A percentile compares a stretch with the other conserved stretches of the same genome.
Evolutionary conservation across 148 eudicot genomes (phyloP).

Genomic region (Fagopyrum esculentum): DNA sequence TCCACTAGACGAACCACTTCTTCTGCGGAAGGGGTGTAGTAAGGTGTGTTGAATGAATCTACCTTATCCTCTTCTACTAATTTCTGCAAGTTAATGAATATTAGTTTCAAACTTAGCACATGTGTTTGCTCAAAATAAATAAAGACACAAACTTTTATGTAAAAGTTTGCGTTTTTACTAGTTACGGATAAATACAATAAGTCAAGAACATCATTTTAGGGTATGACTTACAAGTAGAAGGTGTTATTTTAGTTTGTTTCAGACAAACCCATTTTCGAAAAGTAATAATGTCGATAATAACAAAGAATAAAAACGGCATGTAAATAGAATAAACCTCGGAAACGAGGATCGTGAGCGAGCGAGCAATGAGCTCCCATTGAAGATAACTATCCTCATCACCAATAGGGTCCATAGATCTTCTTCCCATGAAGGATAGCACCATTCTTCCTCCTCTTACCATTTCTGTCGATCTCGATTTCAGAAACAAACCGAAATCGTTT

Average conservation of each 20-base stretch:
- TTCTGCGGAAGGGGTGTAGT: constrained; percentile 45
- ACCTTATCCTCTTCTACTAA: constrained; percentile 53
- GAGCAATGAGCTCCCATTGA: constrained; percentile 58
- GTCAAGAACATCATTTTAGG: too few relatives aligned
- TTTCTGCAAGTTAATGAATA: constrained; percentile 31
- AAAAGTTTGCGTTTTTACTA: too few relatives aligned
- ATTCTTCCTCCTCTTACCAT: constrained; percentile 45
- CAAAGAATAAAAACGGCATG: too few relatives aligned
- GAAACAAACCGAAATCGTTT: constrained; percentile 39
- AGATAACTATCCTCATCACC: constrained; percentile 21
- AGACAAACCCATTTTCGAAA: too few relatives aligned
- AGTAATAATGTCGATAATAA: too few relatives aligned
- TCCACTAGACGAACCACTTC: constrained; percentile 35
- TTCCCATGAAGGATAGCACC: constrained; percentile 55
- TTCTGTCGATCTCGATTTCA: constrained; percentile 49
- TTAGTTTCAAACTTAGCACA: too few relatives aligned
- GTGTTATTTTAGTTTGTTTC: too few relatives aligned
- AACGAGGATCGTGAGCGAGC: constrained; percentile 41
- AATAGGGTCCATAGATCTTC: constrained; percentile 23
- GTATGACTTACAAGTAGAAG: too few relatives aligned
- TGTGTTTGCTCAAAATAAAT: too few relatives aligned
- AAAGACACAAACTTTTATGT: too few relatives aligned
- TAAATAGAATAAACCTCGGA: constrained; percentile 28
- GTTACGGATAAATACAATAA: too few relatives aligned
- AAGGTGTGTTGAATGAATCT: constrained; percentile 57